Conservation (phyloP, 306 rosid genomes). For the Sicyos baderoa region DNA sequence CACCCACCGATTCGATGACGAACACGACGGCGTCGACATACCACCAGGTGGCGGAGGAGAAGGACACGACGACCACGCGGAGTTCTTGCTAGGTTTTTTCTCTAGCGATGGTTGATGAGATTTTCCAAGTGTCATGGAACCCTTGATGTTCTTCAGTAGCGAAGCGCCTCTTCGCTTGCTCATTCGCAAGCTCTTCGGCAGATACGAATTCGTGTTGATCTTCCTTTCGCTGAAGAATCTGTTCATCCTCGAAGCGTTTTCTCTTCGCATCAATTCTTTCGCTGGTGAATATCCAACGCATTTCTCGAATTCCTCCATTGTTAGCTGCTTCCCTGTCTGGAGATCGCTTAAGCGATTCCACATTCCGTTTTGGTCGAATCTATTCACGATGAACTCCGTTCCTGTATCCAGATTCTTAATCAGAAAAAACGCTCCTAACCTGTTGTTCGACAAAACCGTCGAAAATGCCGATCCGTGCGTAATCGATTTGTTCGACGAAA, state of each 20-base stretch:
- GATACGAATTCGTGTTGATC: slow-evolving; percentile 23
- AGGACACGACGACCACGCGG: background rate
- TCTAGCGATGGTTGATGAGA: slow-evolving; percentile 19
- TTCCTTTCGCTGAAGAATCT: slow-evolving; percentile 29
- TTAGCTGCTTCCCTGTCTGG: slow-evolving; percentile 66
- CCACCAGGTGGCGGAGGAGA: background rate
- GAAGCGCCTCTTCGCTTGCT: slow-evolving; percentile 72
- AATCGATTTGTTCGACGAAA: slow-evolving; percentile 10
- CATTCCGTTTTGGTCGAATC: slow-evolving; percentile 51
- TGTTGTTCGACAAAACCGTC: too few relatives aligned
- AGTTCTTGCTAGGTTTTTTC: slow-evolving; percentile 28
- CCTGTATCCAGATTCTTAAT: slow-evolving; percentile 80
- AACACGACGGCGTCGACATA: background rate
- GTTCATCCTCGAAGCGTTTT: slow-evolving; percentile 17
- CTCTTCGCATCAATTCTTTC: slow-evolving; percentile 61
- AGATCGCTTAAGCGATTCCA: slow-evolving; percentile 75
- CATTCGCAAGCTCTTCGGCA: slow-evolving; percentile 51
- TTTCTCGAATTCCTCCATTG: slow-evolving; percentile 75
- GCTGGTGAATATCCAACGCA: slow-evolving; percentile 53
- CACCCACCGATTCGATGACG: slow-evolving; percentile 43
- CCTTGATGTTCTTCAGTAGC: slow-evolving; percentile 55
- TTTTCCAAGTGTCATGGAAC: slow-evolving; percentile 45
- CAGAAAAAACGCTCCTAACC: slow-evolving; percentile 29
- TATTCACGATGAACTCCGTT: slow-evolving; percentile 69
- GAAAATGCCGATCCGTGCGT: slow-evolving; percentile 27